Evolutionary conservation across 164 flowering plant species (phyloP).

Genomic region (Vitis rupestris): DNA sequence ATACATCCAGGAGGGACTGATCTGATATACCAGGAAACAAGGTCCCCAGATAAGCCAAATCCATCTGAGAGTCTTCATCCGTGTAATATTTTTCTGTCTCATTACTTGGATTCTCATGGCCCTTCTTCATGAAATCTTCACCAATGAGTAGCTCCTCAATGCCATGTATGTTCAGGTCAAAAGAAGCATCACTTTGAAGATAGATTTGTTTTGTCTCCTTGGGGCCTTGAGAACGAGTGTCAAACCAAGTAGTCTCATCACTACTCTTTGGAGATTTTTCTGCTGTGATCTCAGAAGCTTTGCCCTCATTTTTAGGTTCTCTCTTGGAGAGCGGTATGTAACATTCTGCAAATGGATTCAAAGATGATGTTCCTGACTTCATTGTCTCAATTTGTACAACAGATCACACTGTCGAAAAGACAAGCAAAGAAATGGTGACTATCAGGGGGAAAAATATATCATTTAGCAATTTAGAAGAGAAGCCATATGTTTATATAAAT

Average conservation of each 20-base stretch:
- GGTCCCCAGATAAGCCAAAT: slow-evolving; percentile 53
- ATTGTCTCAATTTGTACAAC: slow-evolving; percentile 8
- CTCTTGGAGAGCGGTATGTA: slow-evolving; percentile 41
- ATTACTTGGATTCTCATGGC: slow-evolving; percentile 19
- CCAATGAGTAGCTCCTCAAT: slow-evolving; percentile 1
- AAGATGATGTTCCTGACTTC: slow-evolving; percentile 36
- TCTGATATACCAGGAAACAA: slow-evolving; percentile 55
- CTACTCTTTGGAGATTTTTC: slow-evolving; percentile 4
- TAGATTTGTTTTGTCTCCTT: slow-evolving; percentile 8
- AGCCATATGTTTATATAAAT: too few species aligned
- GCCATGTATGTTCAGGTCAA: slow-evolving; percentile 1
- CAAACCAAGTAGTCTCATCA: slow-evolving; percentile 6
- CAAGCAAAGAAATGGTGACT: too few species aligned
- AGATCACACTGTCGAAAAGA: too few species aligned
- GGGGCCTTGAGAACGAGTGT: neutral
- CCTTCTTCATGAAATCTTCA: slow-evolving; percentile 19
- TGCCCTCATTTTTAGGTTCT: slow-evolving; percentile 9
- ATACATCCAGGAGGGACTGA: slow-evolving; percentile 62
- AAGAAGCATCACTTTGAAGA: slow-evolving; percentile 7
- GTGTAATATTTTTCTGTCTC: slow-evolving; percentile 20
- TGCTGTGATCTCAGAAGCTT: neutral
- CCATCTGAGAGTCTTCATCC: slow-evolving; percentile 54
- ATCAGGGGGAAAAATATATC: too few species aligned
- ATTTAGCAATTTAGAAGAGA: too few species aligned
- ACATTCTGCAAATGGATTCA: slow-evolving; percentile 55